Conservation (phyloP, 495 filamentous ascomycete species). For the Mytilinidion resinicola region DNA sequence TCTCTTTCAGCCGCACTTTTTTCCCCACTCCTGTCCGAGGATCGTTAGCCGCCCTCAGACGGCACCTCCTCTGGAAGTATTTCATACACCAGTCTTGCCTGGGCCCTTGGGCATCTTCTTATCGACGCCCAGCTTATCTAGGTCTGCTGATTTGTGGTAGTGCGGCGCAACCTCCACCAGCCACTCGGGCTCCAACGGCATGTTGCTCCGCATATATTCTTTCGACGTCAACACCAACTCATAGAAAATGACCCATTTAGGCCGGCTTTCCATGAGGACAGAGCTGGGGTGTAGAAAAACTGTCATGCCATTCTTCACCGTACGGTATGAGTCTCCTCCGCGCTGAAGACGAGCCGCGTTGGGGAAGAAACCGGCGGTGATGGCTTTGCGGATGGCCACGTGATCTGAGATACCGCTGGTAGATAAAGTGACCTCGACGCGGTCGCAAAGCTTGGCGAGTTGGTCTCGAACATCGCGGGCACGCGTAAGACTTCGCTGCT, state of each 20-base stretch:
- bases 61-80: neutral
- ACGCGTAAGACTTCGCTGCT: constrained; percentile 77
- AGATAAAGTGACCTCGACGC: constrained; percentile 75
- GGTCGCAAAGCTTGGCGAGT: constrained; percentile 87
- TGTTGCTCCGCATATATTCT: constrained; percentile 85
- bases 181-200: constrained; percentile 83
- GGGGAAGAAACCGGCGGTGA: constrained; percentile 90
- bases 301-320: constrained; percentile 83
- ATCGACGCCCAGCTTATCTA: constrained; percentile 72
- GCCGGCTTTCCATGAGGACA: constrained; percentile 65
- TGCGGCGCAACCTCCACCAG: constrained; percentile 89
- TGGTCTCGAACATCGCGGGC: constrained; percentile 93
- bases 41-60: too few relatives aligned
- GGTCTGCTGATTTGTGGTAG: constrained; percentile 88
- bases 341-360: constrained; percentile 84
- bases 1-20: too few relatives aligned
- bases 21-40: too few relatives aligned
- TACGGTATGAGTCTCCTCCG: constrained; percentile 86
- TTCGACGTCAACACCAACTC: constrained; percentile 89
- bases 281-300: constrained; percentile 87
- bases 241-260: constrained; percentile 86
- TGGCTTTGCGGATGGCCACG: constrained; percentile 73
- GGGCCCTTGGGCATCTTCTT: constrained; percentile 70
- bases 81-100: constrained; percentile 31
- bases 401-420: constrained; percentile 63